A percentile compares a stretch with the other conserved stretches of the same genome.
phyloP scores from a whole-genome alignment of 2,329 filamentous ascomycete genomes.

The Xylariaceae sp. region DNA sequence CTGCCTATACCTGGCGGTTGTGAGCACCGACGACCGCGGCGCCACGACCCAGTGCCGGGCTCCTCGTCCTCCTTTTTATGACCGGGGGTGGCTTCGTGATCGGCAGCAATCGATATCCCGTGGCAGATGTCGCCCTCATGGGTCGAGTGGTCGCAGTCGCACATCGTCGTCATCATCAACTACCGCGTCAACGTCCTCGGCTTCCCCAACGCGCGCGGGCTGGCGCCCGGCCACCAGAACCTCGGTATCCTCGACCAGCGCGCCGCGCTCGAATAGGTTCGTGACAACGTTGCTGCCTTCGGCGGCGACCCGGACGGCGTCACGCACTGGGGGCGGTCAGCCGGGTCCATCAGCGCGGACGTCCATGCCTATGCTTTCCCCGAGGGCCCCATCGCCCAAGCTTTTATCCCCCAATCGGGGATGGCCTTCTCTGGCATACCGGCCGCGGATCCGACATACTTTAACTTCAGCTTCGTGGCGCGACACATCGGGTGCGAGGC shows the following conservation, averaged over 20 bases:
- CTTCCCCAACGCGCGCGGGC: conserved; percentile 39
- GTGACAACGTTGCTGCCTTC: conserved; percentile 54
- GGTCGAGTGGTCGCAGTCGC: conserved; percentile 34
- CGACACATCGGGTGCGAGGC: conserved; percentile 42
- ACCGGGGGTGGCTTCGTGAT: conserved; percentile 50
- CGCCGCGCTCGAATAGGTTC: conserved; percentile 55
- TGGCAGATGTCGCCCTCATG: conserved; percentile 48
- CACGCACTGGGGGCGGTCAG: conserved; percentile 54
- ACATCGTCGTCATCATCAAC: conserved; percentile 49
- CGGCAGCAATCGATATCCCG: conserved; percentile 46
- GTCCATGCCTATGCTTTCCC: conserved; percentile 52
- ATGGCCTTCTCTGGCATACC: conserved; percentile 43
- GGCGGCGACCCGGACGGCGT: conserved; percentile 52
- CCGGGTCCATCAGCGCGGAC: conserved; percentile 50
- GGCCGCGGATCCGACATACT: conserved; percentile 34
- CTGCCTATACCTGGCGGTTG: conserved; percentile 48
- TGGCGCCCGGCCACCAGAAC: conserved; percentile 45
- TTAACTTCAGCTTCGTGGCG: conserved; percentile 46
- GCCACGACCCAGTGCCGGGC: conserved; percentile 19
- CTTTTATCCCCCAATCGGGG: conserved; percentile 49
- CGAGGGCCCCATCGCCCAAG: conserved; percentile 52
- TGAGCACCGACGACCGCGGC: conserved; percentile 44
- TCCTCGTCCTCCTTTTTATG: conserved; percentile 50
- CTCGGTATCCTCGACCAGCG: conserved; percentile 57
- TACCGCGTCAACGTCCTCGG: conserved; percentile 46